These are phyloP conservation scores for Pisolithus marmoratus DNA, from an alignment of 768 basidiomycete genomes.

Conservation along the genomic window DNA sequence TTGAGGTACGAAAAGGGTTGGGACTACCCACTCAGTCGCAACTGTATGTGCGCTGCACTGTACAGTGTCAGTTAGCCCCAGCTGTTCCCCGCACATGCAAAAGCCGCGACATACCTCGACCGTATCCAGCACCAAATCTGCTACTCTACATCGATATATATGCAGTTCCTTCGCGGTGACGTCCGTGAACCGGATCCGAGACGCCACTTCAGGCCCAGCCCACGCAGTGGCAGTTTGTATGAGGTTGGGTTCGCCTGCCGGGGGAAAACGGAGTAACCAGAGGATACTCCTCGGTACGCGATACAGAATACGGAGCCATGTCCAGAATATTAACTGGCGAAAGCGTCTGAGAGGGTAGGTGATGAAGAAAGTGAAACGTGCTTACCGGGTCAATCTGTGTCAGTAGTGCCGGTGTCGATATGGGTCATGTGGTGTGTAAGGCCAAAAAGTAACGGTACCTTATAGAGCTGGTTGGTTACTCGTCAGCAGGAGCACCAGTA, in stretches of 20 bases:
- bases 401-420: neutral
- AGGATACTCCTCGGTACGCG: constrained; percentile 41
- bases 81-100: neutral
- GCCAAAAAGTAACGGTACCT: constrained; percentile 20
- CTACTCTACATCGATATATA: constrained; percentile 40
- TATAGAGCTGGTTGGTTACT: constrained; percentile 34
- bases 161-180: constrained; percentile 43
- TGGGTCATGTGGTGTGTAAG: neutral
- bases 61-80: neutral
- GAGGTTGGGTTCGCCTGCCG: constrained; percentile 41
- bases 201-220: constrained; percentile 42
- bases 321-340: constrained; percentile 35
- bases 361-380: neutral
- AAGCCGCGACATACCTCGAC: constrained; percentile 33
- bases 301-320: constrained; percentile 44
- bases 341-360: neutral
- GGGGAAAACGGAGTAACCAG: constrained; percentile 50
- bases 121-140: constrained; percentile 48
- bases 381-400: constrained; percentile 34
- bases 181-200: constrained; percentile 43
- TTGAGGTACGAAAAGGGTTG: constrained; percentile 1
- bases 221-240: constrained; percentile 36
- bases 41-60: constrained; percentile 51
- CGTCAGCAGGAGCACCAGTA: constrained; percentile 6
- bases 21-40: constrained; percentile 38